These are phyloP conservation scores for Aspergillus steynii DNA, from an alignment of 495 filamentous ascomycete genomes.

Conservation along the genomic window DNA sequence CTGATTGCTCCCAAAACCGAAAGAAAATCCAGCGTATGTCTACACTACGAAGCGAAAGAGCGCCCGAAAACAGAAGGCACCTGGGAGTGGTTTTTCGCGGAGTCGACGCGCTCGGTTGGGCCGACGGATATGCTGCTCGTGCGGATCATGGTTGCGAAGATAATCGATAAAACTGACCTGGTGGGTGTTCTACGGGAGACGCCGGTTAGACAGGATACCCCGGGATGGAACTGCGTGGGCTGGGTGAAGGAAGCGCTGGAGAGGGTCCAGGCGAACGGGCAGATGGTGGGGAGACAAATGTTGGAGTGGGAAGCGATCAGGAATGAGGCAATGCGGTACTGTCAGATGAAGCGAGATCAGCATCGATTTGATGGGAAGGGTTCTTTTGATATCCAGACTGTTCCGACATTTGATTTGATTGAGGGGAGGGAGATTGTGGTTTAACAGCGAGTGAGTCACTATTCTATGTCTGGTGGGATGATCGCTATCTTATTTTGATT, in stretches of 20 bases:
- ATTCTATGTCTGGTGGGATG: too few species aligned
- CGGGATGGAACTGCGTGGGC: conserved; percentile 35
- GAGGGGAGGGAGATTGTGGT: conserved; percentile 27
- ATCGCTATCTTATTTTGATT: neutral
- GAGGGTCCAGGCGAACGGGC: conserved; percentile 25
- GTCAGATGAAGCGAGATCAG: conserved; percentile 29
- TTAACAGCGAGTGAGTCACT: neutral
- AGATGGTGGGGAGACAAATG: conserved; percentile 30
- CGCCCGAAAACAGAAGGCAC: neutral
- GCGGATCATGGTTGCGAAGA: conserved; percentile 42
- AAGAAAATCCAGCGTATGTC: neutral
- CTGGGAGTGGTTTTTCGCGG: conserved; percentile 32
- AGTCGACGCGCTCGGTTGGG: conserved; percentile 19
- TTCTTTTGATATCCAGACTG: conserved; percentile 21
- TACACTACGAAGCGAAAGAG: neutral
- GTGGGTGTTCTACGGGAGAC: conserved; percentile 28
- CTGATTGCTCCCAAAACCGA: neutral
- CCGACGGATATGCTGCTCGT: conserved; percentile 34
- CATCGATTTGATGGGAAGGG: conserved; percentile 31
- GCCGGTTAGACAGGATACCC: conserved; percentile 27
- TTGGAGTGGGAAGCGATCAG: conserved; percentile 33
- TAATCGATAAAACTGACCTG: conserved; percentile 28
- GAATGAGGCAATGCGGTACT: conserved; percentile 29
- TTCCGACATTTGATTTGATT: conserved; percentile 36
- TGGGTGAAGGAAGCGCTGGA: conserved; percentile 42